A percentile compares a stretch with the other conserved stretches of the same genome.
phyloP scores from a whole-genome alignment of 257 asterid species.

The Fraxinus excelsior region DNA sequence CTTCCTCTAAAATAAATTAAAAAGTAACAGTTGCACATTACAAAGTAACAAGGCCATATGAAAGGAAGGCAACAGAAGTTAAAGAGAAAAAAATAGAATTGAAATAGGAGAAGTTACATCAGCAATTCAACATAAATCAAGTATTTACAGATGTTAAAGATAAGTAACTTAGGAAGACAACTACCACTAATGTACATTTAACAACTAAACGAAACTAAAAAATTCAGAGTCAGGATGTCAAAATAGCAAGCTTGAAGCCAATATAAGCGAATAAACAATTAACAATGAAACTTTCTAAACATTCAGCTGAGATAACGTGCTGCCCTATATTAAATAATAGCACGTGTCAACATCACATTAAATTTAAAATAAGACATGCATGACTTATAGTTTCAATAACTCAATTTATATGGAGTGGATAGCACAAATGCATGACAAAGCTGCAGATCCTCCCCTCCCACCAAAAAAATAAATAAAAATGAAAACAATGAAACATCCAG shows the following conservation, averaged over 20 bases:
- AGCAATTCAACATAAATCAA: not conserved
- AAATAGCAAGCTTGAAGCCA: not conserved
- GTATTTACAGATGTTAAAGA: not conserved
- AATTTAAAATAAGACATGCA: not conserved
- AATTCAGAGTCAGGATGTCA: not conserved
- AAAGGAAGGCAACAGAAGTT: not conserved
- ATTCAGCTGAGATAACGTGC: not conserved
- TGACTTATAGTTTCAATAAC: not conserved
- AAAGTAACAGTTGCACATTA: not conserved
- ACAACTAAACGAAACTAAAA: not conserved
- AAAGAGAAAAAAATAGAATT: not conserved
- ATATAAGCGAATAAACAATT: not conserved
- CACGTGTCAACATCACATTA: not conserved
- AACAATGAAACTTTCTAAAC: not conserved
- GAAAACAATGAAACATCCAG: not conserved
- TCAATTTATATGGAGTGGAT: not conserved
- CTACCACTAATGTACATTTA: not conserved
- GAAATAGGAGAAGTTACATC: not conserved
- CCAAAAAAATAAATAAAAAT: not conserved
- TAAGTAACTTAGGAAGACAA: not conserved
- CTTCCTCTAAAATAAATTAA: not conserved
- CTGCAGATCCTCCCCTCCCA: not conserved
- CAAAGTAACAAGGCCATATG: not conserved
- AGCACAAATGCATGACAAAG: constrained; percentile 14
- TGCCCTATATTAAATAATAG: not conserved